These are phyloP conservation scores for Salix viminalis DNA, from an alignment of 345 rosid genomes.

Conservation along the genomic window DNA sequence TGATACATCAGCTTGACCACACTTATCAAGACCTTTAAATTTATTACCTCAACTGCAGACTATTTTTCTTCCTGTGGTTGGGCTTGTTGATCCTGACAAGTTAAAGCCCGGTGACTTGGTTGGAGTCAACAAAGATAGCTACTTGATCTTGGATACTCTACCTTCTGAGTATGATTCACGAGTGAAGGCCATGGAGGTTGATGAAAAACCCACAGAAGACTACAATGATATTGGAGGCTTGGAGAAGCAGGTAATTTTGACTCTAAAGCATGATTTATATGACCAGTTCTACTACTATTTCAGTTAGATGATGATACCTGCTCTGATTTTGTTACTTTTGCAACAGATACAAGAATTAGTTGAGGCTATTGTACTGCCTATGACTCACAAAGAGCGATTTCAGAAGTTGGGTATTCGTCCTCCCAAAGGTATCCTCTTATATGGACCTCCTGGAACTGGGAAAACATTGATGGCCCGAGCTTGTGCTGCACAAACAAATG, in stretches of 20 bases:
- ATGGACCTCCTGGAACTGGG: constrained; percentile 99
- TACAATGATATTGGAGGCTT: constrained; percentile 98
- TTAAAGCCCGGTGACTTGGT: constrained; percentile 98
- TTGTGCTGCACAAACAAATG: constrained; percentile 98
- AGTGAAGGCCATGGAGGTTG: constrained; percentile 99
- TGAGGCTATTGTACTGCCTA: constrained; percentile 96
- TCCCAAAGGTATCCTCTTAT: constrained; percentile 94
- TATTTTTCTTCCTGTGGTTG: constrained; percentile 94
- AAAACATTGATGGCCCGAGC: constrained; percentile 99
- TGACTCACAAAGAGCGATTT: constrained; percentile 94
- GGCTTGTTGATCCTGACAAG: constrained; percentile 94
- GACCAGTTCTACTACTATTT: background rate
- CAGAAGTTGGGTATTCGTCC: constrained; percentile 94
- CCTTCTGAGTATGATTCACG: constrained; percentile 97
- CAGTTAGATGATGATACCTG: background rate
- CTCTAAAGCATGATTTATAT: background rate
- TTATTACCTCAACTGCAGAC: constrained; percentile 46
- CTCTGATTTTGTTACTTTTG: constrained; percentile 3
- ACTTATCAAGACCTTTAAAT: background rate
- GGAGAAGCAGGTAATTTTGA: constrained; percentile 71
- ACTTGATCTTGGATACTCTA: constrained; percentile 85
- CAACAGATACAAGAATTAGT: constrained; percentile 96
- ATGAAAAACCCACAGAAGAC: constrained; percentile 97
- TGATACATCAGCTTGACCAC: background rate
- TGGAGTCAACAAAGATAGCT: constrained; percentile 97